phyloP scores from a whole-genome alignment of 139 green algal genomes.

The Picochlorum costavermella region DNA sequence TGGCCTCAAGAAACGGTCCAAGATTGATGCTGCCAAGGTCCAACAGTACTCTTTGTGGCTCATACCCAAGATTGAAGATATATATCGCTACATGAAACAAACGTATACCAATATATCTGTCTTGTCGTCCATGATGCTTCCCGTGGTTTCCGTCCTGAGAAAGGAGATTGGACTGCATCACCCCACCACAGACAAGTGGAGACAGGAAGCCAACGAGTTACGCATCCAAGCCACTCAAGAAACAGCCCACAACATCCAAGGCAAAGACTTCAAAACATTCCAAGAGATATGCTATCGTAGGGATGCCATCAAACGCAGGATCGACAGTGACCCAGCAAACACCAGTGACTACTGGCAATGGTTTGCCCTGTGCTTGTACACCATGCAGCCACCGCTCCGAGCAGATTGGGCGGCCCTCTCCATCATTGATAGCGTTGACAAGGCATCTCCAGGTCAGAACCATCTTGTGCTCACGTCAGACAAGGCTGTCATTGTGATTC shows the following conservation, averaged over 20 bases:
- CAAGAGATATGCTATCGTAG: neutral
- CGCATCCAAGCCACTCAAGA: neutral
- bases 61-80: neutral
- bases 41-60: neutral
- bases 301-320: neutral
- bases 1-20: neutral
- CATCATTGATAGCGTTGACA: too few species aligned
- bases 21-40: neutral
- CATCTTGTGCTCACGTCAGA: too few species aligned
- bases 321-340: neutral
- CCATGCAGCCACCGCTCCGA: neutral
- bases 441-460: too few species aligned
- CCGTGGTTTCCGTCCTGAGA: neutral
- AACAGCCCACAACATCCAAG: neutral
- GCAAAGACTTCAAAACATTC: neutral
- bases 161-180: neutral
- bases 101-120: neutral
- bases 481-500: too few species aligned
- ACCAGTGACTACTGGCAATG: neutral
- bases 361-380: conserved; percentile 5
- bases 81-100: neutral
- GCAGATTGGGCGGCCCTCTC: neutral
- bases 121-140: neutral
- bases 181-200: neutral
- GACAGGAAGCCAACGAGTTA: neutral